Conservation (phyloP, 1,284 basidiomycete genomes). For the Testicularia cyperi region DNA sequence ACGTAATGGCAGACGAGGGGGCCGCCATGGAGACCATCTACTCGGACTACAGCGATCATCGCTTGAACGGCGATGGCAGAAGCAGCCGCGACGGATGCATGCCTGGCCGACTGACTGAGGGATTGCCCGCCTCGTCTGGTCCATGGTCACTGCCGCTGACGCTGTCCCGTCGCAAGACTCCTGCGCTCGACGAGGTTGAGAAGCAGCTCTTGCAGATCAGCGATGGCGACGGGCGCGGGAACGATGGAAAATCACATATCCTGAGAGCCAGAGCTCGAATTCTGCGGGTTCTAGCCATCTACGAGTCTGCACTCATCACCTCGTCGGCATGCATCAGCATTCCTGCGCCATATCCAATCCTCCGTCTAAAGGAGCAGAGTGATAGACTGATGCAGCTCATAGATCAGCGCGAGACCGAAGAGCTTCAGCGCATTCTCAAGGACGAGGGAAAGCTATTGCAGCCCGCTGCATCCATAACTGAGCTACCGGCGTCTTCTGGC, state of each 20-base stretch:
- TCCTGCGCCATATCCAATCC: constrained; percentile 39
- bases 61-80: too few relatives aligned
- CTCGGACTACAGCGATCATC: too few relatives aligned
- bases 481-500: too few relatives aligned
- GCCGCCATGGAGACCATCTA: constrained; percentile 40
- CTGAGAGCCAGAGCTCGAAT: constrained; percentile 25
- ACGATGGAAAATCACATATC: constrained; percentile 21
- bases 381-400: constrained; percentile 41
- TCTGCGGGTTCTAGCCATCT: constrained; percentile 36
- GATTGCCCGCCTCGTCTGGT: constrained; percentile 3
- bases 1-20: constrained; percentile 85
- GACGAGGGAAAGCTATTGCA: constrained; percentile 37
- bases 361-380: constrained; percentile 40
- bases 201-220: constrained; percentile 7
- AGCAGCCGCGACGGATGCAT: not conserved
- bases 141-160: too few relatives aligned
- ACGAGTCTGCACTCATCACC: constrained; percentile 44
- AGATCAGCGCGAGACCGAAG: constrained; percentile 31
- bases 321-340: constrained; percentile 46
- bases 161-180: not conserved
- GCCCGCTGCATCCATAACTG: constrained; percentile 13
- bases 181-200: constrained; percentile 1
- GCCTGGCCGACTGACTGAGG: not conserved
- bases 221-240: constrained; percentile 11
- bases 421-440: constrained; percentile 33